A percentile compares a stretch with the other conserved stretches of the same genome.
These are phyloP conservation scores for Pelargonium myrrhifolium DNA, from an alignment of 441 rosid species.

Conservation along the genomic window DNA sequence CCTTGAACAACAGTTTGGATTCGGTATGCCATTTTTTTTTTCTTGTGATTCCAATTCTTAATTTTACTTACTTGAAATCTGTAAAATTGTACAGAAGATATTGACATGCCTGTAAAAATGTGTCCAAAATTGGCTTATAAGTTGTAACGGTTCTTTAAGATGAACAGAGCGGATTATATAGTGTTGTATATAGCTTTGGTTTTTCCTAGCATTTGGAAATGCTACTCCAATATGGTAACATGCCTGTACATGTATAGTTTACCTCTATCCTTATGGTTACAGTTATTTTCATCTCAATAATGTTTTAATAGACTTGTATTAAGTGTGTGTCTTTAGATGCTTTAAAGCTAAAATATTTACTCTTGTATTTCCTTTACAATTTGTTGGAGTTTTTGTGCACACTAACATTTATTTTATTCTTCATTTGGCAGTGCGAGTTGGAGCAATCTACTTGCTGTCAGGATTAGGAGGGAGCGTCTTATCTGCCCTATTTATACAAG, in stretches of 20 bases:
- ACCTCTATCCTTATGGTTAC: too few species aligned
- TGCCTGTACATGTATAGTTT: too few species aligned
- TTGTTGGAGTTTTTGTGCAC: background rate
- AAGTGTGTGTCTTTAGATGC: too few species aligned
- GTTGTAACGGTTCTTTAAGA: background rate
- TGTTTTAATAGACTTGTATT: too few species aligned
- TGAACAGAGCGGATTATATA: background rate
- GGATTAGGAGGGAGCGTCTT: slow-evolving; percentile 80
- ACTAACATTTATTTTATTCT: slow-evolving; percentile 7
- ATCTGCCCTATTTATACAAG: slow-evolving; percentile 60
- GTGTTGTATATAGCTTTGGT: background rate
- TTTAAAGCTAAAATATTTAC: too few species aligned
- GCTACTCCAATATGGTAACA: too few species aligned
- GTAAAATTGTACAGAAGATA: background rate
- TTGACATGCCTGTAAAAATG: background rate
- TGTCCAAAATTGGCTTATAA: background rate
- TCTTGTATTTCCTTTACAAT: background rate
- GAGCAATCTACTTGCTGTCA: slow-evolving; percentile 56
- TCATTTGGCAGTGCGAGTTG: slow-evolving; percentile 54
- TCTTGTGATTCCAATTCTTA: background rate
- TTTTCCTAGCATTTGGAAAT: background rate
- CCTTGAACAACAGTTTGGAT: slow-evolving; percentile 86
- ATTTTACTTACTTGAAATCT: background rate
- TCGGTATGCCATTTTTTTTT: slow-evolving; percentile 40
- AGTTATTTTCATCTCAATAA: too few species aligned